Evolutionary conservation across 768 basidiomycete genomes (phyloP).

Genomic region (Dictyophora rubrovolvata): DNA sequence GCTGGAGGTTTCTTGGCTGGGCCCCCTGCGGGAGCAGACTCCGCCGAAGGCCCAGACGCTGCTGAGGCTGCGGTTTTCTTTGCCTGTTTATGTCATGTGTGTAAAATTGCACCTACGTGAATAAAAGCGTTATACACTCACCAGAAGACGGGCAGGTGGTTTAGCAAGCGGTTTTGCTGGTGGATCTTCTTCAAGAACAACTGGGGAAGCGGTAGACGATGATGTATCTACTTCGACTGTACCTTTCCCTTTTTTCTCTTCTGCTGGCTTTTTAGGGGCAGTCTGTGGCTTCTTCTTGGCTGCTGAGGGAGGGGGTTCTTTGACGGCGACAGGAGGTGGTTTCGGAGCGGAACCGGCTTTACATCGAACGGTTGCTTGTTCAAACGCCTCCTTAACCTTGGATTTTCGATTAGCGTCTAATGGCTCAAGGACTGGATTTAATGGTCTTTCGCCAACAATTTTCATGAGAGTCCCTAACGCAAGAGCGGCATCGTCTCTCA

Average conservation of each 20-base stretch:
- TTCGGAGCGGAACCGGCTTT: slow-evolving; percentile 55
- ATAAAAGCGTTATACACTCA: slow-evolving; percentile 16
- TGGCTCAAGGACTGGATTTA: slow-evolving; percentile 78
- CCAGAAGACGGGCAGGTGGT: slow-evolving; percentile 37
- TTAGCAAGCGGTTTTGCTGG: slow-evolving; percentile 40
- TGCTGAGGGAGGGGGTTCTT: slow-evolving; percentile 17
- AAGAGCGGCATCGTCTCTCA: slow-evolving; percentile 81
- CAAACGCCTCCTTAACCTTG: slow-evolving; percentile 91
- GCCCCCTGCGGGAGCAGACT: slow-evolving; percentile 13
- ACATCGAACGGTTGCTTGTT: slow-evolving; percentile 85
- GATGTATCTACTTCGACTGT: not conserved
- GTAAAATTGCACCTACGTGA: not conserved
- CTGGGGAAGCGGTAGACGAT: slow-evolving; percentile 12
- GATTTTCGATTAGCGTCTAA: slow-evolving; percentile 79
- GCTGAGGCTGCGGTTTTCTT: slow-evolving; percentile 43
- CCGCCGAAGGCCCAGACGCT: slow-evolving; percentile 16
- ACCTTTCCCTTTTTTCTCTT: slow-evolving; percentile 12
- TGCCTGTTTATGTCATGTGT: slow-evolving; percentile 19
- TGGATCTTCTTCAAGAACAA: slow-evolving; percentile 22
- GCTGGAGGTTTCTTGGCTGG: slow-evolving; percentile 34
- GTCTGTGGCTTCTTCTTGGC: slow-evolving; percentile 30
- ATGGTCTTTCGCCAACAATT: slow-evolving; percentile 88
- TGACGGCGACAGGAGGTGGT: slow-evolving; percentile 21
- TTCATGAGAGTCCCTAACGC: slow-evolving; percentile 89
- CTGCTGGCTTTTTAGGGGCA: slow-evolving; percentile 17